Percentiles rank a stretch among this genome's conserved stretches.
phyloP scores from a whole-genome alignment of 768 basidiomycete genomes.

The Lentinus tigrinus region DNA sequence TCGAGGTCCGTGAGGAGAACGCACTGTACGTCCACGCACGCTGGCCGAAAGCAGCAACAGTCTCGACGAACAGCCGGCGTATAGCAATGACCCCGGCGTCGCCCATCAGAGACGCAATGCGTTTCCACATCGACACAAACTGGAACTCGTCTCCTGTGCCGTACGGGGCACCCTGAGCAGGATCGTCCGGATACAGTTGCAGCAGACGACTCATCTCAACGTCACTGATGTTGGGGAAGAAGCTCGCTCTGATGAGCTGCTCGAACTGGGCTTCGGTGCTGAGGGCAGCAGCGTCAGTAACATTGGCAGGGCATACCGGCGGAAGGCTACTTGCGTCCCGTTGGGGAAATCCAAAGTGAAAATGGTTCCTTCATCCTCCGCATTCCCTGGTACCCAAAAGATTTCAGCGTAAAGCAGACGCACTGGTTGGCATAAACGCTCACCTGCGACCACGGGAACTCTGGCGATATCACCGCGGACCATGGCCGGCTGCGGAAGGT shows the following conservation, averaged over 20 bases:
- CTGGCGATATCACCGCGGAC: too few species aligned
- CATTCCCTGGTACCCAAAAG: background rate
- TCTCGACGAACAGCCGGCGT: background rate
- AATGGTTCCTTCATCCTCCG: slow-evolving; percentile 57
- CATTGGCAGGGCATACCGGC: too few species aligned
- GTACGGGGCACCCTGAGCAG: slow-evolving; percentile 44
- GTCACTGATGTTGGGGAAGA: too few species aligned
- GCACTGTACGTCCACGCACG: background rate
- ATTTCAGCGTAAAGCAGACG: too few species aligned
- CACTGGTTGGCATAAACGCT: too few species aligned
- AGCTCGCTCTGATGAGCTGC: too few species aligned
- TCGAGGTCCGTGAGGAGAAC: too few species aligned
- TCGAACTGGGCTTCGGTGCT: background rate
- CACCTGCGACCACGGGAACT: slow-evolving; percentile 49
- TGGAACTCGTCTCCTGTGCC: slow-evolving; percentile 35
- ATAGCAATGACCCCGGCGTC: background rate
- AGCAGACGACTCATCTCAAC: too few species aligned
- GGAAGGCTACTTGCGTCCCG: slow-evolving; percentile 24
- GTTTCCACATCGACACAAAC: slow-evolving; percentile 21
- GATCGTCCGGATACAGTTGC: slow-evolving; percentile 41
- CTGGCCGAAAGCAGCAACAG: background rate
- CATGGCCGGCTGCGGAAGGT: too few species aligned
- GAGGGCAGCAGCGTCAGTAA: too few species aligned
- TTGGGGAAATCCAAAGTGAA: slow-evolving; percentile 27
- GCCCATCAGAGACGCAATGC: slow-evolving; percentile 20